Conservation (phyloP, 2,329 filamentous ascomycete genomes). For the Monilinia aucupariae region DNA sequence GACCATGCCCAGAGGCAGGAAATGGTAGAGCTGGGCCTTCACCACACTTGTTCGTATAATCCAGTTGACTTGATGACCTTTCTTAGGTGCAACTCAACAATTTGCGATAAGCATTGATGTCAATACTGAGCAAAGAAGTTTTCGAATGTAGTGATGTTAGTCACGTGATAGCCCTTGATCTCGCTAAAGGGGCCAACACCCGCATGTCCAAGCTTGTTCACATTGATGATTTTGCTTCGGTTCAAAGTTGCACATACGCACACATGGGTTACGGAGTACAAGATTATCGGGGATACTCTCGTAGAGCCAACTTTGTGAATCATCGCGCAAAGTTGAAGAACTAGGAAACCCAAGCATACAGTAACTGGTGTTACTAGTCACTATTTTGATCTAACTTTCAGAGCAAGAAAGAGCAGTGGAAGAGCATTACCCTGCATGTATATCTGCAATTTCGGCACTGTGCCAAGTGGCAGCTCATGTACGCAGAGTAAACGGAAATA, state of each 20-base stretch:
- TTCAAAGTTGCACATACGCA: neutral
- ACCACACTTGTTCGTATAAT: slow-evolving; percentile 10
- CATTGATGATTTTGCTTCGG: neutral
- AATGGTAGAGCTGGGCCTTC: slow-evolving; percentile 13
- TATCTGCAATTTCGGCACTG: neutral
- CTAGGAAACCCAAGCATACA: neutral
- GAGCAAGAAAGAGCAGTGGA: neutral
- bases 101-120: neutral
- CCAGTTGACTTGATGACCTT: slow-evolving; percentile 5
- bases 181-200: neutral
- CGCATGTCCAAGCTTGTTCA: neutral
- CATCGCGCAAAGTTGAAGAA: neutral
- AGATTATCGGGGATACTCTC: neutral
- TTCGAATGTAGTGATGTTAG: neutral
- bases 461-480: neutral
- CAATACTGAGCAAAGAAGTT: neutral
- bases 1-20: neutral
- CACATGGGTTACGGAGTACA: no score
- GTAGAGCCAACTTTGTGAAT: no score
- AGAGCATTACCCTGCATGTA: neutral
- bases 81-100: neutral
- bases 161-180: neutral
- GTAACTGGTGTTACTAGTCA: neutral
- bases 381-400: neutral
- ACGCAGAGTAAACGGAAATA: neutral